Conservation (phyloP, 1,139 yeast species). For the Chernovozyma sophiae-reginae region DNA sequence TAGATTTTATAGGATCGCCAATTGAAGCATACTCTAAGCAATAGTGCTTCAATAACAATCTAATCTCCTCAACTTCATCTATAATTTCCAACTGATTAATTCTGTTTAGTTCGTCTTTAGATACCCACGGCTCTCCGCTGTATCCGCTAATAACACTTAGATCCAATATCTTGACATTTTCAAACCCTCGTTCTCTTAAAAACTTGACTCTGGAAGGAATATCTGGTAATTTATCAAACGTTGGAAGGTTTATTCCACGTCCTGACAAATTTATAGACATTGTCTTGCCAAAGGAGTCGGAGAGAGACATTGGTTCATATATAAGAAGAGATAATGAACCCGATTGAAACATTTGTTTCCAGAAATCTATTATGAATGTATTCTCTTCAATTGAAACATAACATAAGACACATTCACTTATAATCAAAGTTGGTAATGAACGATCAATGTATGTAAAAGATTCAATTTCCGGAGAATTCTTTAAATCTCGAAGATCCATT, state of each 20-base stretch:
- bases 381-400: constrained; percentile 64
- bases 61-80: constrained; percentile 87
- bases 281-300: constrained; percentile 73
- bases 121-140: constrained; percentile 37
- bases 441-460: constrained; percentile 22
- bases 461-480: not conserved
- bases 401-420: constrained; percentile 90
- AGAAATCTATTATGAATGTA: constrained; percentile 43
- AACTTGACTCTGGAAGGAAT: constrained; percentile 42
- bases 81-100: constrained; percentile 67
- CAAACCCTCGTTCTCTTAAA: constrained; percentile 20
- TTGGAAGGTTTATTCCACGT: constrained; percentile 73
- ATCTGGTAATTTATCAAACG: constrained; percentile 34
- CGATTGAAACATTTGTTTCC: constrained; percentile 20
- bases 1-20: not conserved
- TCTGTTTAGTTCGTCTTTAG: constrained; percentile 43
- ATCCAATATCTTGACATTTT: constrained; percentile 37
- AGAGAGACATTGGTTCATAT: constrained; percentile 82
- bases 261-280: constrained; percentile 71
- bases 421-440: constrained; percentile 58
- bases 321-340: constrained; percentile 39
- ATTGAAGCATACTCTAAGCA: constrained; percentile 40
- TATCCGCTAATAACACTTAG: constrained; percentile 57
- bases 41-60: constrained; percentile 72
- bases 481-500: constrained; percentile 46